Conservation (phyloP, 345 rosid species). For the Acer campestre region DNA sequence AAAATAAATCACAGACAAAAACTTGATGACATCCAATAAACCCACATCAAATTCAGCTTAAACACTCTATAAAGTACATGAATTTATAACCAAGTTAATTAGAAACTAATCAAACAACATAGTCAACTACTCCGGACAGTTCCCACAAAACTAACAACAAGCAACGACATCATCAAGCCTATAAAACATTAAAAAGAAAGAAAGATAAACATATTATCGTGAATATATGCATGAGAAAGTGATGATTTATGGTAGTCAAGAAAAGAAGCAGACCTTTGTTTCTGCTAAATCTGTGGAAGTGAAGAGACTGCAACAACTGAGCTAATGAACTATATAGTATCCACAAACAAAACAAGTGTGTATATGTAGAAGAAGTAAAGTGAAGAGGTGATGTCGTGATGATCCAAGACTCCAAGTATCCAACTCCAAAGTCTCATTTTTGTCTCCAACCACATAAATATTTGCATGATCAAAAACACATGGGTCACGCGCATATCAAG, state of each 20-base stretch:
- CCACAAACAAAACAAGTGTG: neutral
- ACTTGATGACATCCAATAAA: neutral
- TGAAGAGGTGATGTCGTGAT: neutral
- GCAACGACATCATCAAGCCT: neutral
- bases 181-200: neutral
- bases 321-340: neutral
- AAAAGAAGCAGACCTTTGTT: neutral
- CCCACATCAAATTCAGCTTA: neutral
- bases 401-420: too few relatives aligned
- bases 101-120: neutral
- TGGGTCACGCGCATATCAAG: neutral
- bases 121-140: neutral
- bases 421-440: neutral
- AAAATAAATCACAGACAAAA: neutral
- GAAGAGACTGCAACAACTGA: neutral
- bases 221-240: neutral
- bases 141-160: neutral
- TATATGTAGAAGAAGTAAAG: too few relatives aligned
- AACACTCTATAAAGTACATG: neutral
- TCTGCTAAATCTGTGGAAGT: neutral
- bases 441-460: neutral
- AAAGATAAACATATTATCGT: neutral
- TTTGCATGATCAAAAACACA: neutral
- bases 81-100: neutral
- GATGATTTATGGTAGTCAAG: neutral